Evolutionary conservation across 257 asterid genomes (phyloP).

Genomic region (Solanum gandarillasii): DNA sequence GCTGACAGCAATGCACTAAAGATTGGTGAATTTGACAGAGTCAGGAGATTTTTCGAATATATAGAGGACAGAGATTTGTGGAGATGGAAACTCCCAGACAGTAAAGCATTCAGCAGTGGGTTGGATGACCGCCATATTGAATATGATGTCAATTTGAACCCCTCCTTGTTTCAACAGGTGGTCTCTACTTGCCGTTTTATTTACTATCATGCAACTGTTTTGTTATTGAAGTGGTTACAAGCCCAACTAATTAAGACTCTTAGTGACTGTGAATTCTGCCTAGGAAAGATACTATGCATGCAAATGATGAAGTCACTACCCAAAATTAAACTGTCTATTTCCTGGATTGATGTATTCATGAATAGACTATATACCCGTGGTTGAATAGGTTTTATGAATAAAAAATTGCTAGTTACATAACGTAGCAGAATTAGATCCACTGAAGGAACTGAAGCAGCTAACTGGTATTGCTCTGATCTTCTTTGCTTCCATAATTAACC

Average conservation of each 20-base stretch:
- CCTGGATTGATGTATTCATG: not conserved
- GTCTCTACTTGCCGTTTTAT: not conserved
- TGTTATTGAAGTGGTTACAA: not conserved
- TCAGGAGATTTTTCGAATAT: conserved; percentile 63
- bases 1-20: not conserved
- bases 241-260: not conserved
- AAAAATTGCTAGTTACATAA: not conserved
- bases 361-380: not conserved
- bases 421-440: not conserved
- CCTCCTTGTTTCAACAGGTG: conserved; percentile 80
- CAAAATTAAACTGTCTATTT: not conserved
- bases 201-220: not conserved
- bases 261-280: not conserved
- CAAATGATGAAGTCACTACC: not conserved
- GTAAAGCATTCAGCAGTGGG: conserved; percentile 88
- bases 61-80: conserved; percentile 88
- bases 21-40: conserved; percentile 33
- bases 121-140: conserved; percentile 66
- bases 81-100: conserved; percentile 78
- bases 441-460: not conserved
- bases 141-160: conserved; percentile 55
- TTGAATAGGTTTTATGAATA: not conserved
- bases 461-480: not conserved
- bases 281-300: not conserved
- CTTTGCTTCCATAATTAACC: not conserved